Percentiles rank a stretch among this genome's conserved stretches.
Conservation (phyloP, 805 yeast genomes). For the Candida pseudofarinosa region DNA sequence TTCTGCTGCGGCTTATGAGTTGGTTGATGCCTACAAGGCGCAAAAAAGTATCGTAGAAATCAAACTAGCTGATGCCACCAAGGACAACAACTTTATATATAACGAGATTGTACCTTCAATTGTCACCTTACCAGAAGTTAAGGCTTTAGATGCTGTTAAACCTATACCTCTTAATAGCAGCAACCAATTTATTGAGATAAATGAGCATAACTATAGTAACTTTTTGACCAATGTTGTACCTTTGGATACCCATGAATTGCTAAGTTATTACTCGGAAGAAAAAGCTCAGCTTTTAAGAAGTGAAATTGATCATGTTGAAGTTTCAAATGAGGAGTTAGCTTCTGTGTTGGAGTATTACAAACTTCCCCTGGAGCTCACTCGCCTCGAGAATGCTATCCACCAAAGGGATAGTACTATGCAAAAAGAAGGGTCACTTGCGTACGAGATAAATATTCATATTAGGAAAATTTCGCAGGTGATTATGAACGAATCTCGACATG, state of each 20-base stretch:
- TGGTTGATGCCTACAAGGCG: slow-evolving; percentile 38
- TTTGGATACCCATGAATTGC: slow-evolving; percentile 77
- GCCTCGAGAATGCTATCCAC: background rate
- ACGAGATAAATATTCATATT: slow-evolving; percentile 3
- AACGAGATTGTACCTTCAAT: slow-evolving; percentile 70
- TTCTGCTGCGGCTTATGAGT: slow-evolving; percentile 27
- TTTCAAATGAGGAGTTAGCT: slow-evolving; percentile 72
- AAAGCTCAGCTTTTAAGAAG: slow-evolving; percentile 71
- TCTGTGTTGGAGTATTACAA: slow-evolving; percentile 80
- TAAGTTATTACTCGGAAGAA: slow-evolving; percentile 85
- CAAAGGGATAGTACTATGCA: slow-evolving; percentile 50
- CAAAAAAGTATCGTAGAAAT: slow-evolving; percentile 38
- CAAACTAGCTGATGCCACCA: slow-evolving; percentile 46
- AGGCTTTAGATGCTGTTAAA: slow-evolving; percentile 66
- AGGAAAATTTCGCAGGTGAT: no score
- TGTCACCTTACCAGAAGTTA: slow-evolving; percentile 58
- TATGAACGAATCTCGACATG: slow-evolving; percentile 17
- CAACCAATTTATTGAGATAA: slow-evolving; percentile 39
- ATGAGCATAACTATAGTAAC: slow-evolving; percentile 41
- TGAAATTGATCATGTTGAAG: slow-evolving; percentile 69
- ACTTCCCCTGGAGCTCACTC: slow-evolving; percentile 43
- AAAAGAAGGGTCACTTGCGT: slow-evolving; percentile 32
- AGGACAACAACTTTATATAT: slow-evolving; percentile 87
- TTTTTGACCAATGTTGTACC: slow-evolving; percentile 82
- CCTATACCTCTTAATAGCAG: slow-evolving; percentile 48